Conservation (phyloP, 352 stramenopile species). For the Peronospora destructor region DNA sequence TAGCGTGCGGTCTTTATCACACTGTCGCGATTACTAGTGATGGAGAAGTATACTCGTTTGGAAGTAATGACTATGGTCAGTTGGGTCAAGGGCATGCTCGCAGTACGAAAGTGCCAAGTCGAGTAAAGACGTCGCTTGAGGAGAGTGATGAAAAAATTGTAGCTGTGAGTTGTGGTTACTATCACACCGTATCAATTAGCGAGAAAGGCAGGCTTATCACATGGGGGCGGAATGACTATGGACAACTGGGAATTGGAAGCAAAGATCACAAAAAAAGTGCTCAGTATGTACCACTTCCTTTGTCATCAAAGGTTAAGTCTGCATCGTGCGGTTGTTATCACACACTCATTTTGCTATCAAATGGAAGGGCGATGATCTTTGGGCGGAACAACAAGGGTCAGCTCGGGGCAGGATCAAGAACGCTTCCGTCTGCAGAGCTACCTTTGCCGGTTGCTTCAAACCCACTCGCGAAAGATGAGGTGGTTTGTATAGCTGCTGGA, state of each 20-base stretch:
- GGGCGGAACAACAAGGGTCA: conserved; percentile 86
- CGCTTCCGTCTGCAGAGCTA: conserved; percentile 72
- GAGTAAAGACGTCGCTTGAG: conserved; percentile 56
- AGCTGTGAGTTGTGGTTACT: conserved; percentile 76
- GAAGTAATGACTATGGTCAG: conserved; percentile 86
- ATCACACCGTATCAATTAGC: conserved; percentile 72
- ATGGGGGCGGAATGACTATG: conserved; percentile 84
- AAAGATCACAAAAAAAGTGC: conserved; percentile 84
- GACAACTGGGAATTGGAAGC: conserved; percentile 79
- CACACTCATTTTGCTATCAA: conserved; percentile 66
- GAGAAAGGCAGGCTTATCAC: conserved; percentile 82
- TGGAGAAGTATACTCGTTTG: conserved; percentile 79
- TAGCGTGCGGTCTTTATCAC: conserved; percentile 79
- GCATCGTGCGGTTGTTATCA: conserved; percentile 84
- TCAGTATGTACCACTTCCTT: conserved; percentile 69
- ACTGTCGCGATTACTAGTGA: conserved; percentile 53
- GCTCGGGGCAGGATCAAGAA: conserved; percentile 64
- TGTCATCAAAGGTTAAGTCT: conserved; percentile 69
- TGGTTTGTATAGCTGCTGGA: conserved; percentile 67
- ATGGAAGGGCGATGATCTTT: conserved; percentile 82
- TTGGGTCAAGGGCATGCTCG: conserved; percentile 73
- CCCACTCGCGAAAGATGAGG: conserved; percentile 73
- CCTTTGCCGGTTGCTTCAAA: conserved; percentile 71
- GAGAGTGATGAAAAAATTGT: conserved; percentile 76
- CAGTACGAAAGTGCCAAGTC: conserved; percentile 64